Base-by-base conservation (phyloP, 306 rosid genomes). In the Coriaria nepalensis region DNA sequence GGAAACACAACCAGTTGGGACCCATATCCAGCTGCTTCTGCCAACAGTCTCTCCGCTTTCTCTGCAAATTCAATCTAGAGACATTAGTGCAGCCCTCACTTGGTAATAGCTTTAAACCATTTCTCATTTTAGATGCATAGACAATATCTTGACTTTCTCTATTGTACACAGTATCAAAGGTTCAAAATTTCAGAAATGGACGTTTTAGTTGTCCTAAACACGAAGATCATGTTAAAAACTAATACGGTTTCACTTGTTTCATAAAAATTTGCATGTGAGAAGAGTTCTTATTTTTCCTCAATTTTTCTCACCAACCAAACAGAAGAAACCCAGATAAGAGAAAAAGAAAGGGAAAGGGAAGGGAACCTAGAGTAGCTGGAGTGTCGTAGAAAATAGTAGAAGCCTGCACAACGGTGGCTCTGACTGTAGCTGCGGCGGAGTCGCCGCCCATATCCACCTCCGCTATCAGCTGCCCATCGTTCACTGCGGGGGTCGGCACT, bases 321-420 rank as follows among this genome's bases (percentile, higher is more conserved):
- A 32, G 0, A 40, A 40, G 2, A 40, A 14, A 33, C 9, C 36
- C 6, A 45, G 32, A 9, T 7, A 6, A 10, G 40, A 40, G 35
- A 39, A 29, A 13, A 35, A 41, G 48, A 12, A 29, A 49, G 52
- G 13, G 39, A 33, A 2, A 9, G 32, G 6, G 10, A 8, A 0
- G 10, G 56, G 13, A 82, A 53, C 94, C 94, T 61, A 88, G 66
- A 52, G 96, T 81, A 62, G 95, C 95, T 0, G 83, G 78, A 42
- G 95, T 80, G 72, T 88, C 93, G 61, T 84, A 88, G 78, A 84
- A 88, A 73, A 88, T 49, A 34, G 93, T 81, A 55, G 97, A 78
- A 47, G 95, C 97, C 42, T 88, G 97, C 48, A 88, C 84, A 43
- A 88, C 80, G 32, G 97, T 88, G 73, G 82, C 93, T 59, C 96